Evolutionary conservation across 2,329 filamentous ascomycete species (phyloP), one percentile per base, ranked within the genome.

Genomic region (Fusarium illudens): DNA sequence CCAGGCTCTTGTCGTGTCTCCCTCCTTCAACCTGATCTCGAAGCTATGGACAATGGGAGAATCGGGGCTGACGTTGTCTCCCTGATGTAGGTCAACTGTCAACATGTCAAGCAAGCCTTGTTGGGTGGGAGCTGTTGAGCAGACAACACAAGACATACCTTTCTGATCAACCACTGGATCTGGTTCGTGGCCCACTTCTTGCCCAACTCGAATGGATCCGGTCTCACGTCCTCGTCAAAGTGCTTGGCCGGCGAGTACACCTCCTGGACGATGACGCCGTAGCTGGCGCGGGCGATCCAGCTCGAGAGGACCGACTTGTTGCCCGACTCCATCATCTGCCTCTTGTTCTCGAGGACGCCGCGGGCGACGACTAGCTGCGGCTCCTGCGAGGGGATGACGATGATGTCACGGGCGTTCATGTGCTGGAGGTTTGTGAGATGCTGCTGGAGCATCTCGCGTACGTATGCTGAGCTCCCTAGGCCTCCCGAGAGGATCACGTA

Each of bases 401-500:
- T 29, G 4, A 68, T 59, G 11, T 37, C 50, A 6, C 34, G 57
- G 6, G 65, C 65, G 22, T 63, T 80, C 4, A 76, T 75, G 48
- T 83, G 80, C 3, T 72, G 71, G 8, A 75, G 72, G 5, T 53
- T 72, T 25, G 61, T 58, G 39, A 83, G 76, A 3, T 76, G 72
- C n/a, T 79, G 71, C 48, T 83, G 76, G 3, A 84, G 75, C 15
- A 75, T 72, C 20, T 82, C 76, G n/a, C 81, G 79, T 5, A 84
- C 80, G 62, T 84, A 84, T 53, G 76, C 78, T 0, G 82, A 83
- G 60, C 81, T 83, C 6, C 82, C 81, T 2, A 84, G 73, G 0
- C 82, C 82, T 1, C 82, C 82, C 0, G 81, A 83, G 2, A 84
- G 72, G 13, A 84, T 79, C 64, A 84, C 73, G 55, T 79, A 80